These are phyloP conservation scores for Claviceps digitariae DNA, from an alignment of 2,329 filamentous ascomycete genomes.

Conservation along the genomic window DNA sequence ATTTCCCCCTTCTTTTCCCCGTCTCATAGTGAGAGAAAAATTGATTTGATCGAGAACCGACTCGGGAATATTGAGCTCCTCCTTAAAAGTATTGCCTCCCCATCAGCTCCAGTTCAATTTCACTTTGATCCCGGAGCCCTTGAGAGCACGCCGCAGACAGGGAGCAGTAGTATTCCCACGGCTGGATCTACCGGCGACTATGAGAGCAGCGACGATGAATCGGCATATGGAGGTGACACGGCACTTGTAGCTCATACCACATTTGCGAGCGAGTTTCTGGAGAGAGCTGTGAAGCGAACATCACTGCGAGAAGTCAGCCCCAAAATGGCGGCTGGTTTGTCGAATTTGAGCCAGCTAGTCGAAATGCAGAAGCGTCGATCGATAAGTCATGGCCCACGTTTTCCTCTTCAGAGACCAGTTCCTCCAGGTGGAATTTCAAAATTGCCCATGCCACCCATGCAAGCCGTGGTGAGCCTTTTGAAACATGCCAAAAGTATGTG, in stretches of 20 bases:
- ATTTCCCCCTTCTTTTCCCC: neutral
- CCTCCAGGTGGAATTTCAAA: conserved; percentile 34
- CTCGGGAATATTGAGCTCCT: conserved; percentile 31
- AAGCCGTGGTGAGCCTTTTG: conserved; percentile 33
- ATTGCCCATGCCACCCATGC: conserved; percentile 40
- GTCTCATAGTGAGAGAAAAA: conserved; percentile 35
- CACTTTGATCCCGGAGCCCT: conserved; percentile 11
- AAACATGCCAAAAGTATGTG: conserved; percentile 32
- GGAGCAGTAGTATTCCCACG: conserved; percentile 12
- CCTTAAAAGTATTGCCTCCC: conserved; percentile 23
- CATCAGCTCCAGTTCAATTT: conserved; percentile 8
- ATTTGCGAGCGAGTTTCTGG: conserved; percentile 41
- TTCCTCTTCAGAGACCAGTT: conserved; percentile 30
- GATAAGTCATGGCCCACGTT: conserved; percentile 28
- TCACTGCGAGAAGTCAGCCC: conserved; percentile 31
- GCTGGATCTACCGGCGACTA: conserved; percentile 19
- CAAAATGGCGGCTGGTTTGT: conserved; percentile 38
- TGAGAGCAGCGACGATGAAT: conserved; percentile 27
- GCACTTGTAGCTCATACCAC: conserved; percentile 35
- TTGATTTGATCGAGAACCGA: conserved; percentile 32
- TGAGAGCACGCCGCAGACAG: conserved; percentile 14
- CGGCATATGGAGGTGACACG: conserved; percentile 32
- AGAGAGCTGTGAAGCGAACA: conserved; percentile 36
- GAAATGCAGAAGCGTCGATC: conserved; percentile 32
- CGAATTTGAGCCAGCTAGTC: conserved; percentile 38